phyloP scores from a whole-genome alignment of 768 basidiomycete genomes.

The Collybia nuda region DNA sequence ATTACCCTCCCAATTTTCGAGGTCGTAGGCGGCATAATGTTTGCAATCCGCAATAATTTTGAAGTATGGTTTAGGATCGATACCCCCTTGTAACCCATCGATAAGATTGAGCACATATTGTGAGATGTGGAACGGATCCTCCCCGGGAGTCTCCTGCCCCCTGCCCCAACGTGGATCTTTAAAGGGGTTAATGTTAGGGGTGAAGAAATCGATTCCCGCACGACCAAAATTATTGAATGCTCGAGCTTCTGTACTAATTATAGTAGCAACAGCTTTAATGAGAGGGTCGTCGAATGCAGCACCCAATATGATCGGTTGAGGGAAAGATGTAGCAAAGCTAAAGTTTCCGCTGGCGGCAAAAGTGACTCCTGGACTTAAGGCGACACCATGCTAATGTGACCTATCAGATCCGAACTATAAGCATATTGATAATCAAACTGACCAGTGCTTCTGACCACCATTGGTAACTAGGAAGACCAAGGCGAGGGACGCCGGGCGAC shows the following conservation, averaged over 20 bases:
- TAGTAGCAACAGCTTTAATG: conserved; percentile 45
- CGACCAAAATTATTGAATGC: conserved; percentile 56
- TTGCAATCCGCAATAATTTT: conserved; percentile 61
- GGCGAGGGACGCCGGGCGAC: conserved; percentile 50
- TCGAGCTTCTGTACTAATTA: conserved; percentile 57
- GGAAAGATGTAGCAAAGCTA: conserved; percentile 59
- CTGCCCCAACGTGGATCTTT: conserved; percentile 65
- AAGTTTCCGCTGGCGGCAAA: conserved; percentile 51
- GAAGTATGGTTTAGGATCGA: conserved; percentile 49
- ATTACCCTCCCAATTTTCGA: conserved; percentile 57
- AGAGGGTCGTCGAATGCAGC: conserved; percentile 57
- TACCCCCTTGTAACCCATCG: conserved; percentile 55
- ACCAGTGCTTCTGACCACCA: conserved; percentile 67
- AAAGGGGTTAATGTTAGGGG: conserved; percentile 59
- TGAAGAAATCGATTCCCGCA: conserved; percentile 56
- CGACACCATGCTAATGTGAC: conserved; percentile 50
- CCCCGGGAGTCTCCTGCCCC: conserved; percentile 62
- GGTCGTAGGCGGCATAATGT: conserved; percentile 59
- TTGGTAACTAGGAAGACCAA: conserved; percentile 54
- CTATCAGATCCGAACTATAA: no score
- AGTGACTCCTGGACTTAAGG: conserved; percentile 47
- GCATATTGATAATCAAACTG: conserved; percentile 8
- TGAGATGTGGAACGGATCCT: conserved; percentile 53
- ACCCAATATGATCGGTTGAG: conserved; percentile 52
- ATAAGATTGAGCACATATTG: conserved; percentile 57